phyloP scores from a whole-genome alignment of 768 basidiomycete species.

The Trametes gibbosa region DNA sequence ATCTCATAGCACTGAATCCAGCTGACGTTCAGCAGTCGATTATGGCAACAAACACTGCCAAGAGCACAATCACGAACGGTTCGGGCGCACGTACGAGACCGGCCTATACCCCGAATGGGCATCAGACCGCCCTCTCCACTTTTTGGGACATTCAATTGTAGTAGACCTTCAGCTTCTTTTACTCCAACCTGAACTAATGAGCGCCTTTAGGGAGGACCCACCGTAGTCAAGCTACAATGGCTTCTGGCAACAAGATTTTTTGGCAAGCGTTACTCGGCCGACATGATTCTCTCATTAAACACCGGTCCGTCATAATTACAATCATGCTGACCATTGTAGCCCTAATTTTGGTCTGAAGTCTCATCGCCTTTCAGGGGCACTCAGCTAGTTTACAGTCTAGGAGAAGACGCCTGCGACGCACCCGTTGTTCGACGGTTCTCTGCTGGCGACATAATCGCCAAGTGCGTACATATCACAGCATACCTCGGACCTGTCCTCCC shows the following conservation, averaged over 20 bases:
- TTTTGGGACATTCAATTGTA: conserved; percentile 50
- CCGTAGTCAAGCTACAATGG: conserved; percentile 45
- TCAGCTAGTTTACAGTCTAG: conserved; percentile 44
- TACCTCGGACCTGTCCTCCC: conserved; percentile 45
- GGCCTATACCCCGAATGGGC: conserved; percentile 51
- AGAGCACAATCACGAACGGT: conserved; percentile 38
- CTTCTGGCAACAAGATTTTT: conserved; percentile 43
- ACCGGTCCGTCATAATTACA: conserved; percentile 31
- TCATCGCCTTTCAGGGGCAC: conserved; percentile 49
- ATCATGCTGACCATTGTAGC: neutral
- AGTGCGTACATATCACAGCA: conserved; percentile 40
- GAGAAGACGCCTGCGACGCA: conserved; percentile 40
- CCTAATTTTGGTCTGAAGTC: conserved; percentile 30
- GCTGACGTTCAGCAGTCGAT: conserved; percentile 35
- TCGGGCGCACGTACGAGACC: conserved; percentile 38
- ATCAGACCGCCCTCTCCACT: conserved; percentile 41
- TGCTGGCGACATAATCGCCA: conserved; percentile 37
- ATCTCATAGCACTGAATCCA: neutral
- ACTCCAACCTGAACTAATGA: neutral
- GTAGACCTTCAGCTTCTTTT: neutral
- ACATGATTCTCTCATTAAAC: conserved; percentile 48
- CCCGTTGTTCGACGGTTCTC: conserved; percentile 43
- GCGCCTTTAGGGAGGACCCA: conserved; percentile 42
- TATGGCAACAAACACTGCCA: conserved; percentile 45
- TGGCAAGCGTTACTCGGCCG: conserved; percentile 35